A percentile compares a stretch with the other conserved stretches of the same genome.
Evolutionary conservation across 345 rosid species (phyloP).

Genomic region (Mangifera indica): DNA sequence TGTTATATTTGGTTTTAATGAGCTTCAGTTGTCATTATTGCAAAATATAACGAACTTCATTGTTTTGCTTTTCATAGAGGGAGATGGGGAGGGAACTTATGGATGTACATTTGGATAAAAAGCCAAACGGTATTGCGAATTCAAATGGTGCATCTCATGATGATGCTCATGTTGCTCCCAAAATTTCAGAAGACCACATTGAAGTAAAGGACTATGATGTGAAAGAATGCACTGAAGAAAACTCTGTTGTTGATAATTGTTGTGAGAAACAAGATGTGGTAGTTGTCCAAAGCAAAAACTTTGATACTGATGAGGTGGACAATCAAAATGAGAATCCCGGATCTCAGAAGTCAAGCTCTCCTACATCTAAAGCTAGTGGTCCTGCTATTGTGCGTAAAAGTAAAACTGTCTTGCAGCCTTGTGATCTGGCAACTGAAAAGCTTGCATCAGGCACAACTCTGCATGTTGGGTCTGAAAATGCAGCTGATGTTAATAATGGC

Average conservation of each 20-base stretch:
- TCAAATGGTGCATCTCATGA: conserved; percentile 35
- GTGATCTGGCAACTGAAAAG: conserved; percentile 54
- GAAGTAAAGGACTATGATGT: conserved; percentile 56
- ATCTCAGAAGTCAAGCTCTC: conserved; percentile 34
- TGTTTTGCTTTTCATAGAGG: conserved; percentile 39
- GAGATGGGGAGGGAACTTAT: conserved; percentile 77
- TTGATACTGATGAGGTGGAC: conserved; percentile 25
- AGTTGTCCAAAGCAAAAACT: conserved; percentile 38
- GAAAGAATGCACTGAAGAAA: conserved; percentile 47
- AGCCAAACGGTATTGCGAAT: conserved; percentile 42
- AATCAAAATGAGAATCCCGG: conserved; percentile 34
- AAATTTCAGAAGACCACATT: conserved; percentile 36
- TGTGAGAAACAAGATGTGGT: conserved; percentile 39
- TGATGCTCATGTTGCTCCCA: conserved; percentile 47
- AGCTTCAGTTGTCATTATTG: conserved; percentile 9
- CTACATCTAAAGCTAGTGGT: conserved; percentile 33
- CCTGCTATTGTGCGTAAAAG: conserved; percentile 28
- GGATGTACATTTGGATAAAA: conserved; percentile 59
- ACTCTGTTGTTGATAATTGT: conserved; percentile 34
- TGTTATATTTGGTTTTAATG: background rate
- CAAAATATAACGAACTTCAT: conserved; percentile 14
- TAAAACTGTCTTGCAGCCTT: conserved; percentile 45
- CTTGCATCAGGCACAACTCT: conserved; percentile 30
- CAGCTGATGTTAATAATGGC: conserved; percentile 25
- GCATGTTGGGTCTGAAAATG: conserved; percentile 27